Conservation (phyloP, 495 filamentous ascomycete genomes). For the Lasiosphaeria miniovina region DNA sequence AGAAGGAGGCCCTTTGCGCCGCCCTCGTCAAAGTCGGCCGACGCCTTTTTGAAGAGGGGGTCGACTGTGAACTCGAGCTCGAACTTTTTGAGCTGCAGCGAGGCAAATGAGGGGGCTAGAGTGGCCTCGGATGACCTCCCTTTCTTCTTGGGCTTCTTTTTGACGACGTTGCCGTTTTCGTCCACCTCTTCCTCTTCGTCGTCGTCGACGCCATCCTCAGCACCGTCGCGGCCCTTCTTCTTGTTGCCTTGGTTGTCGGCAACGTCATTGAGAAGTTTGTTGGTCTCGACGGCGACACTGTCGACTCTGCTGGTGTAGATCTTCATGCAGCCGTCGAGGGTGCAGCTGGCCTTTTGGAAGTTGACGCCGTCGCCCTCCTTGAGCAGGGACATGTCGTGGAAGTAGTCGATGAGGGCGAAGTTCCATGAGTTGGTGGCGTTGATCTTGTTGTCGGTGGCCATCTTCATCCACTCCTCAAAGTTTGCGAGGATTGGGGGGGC, state of each 20-base stretch:
- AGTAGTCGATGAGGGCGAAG: conserved; percentile 98
- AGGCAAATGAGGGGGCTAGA: conserved; percentile 79
- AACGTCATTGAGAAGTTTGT: conserved; percentile 89
- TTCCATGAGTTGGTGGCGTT: conserved; percentile 99
- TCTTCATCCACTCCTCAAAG: conserved; percentile 99
- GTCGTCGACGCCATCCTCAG: conserved; percentile 67
- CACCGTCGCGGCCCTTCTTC: conserved; percentile 55
- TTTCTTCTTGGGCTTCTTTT: conserved; percentile 73
- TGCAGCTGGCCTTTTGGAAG: conserved; percentile 98
- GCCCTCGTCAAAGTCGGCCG: conserved; percentile 96
- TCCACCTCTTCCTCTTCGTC: conserved; percentile 76
- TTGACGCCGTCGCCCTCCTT: conserved; percentile 97
- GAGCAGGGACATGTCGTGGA: conserved; percentile 96
- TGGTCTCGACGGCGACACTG: conserved; percentile 96
- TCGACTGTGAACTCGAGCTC: conserved; percentile 97
- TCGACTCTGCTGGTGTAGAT: conserved; percentile 99
- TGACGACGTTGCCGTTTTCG: conserved; percentile 65
- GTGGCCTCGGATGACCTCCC: conserved; percentile 88
- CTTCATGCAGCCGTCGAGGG: conserved; percentile 96
- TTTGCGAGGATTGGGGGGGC: conserved; percentile 94
- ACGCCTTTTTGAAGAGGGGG: conserved; percentile 96
- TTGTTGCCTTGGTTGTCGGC: conserved; percentile 87
- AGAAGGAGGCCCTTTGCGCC: conserved; percentile 93
- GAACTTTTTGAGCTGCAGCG: conserved; percentile 92
- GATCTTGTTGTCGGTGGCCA: conserved; percentile 99